Evolutionary conservation across 78 protist genomes (phyloP).

Genomic region (Dictyostelium brefeldianum): DNA sequence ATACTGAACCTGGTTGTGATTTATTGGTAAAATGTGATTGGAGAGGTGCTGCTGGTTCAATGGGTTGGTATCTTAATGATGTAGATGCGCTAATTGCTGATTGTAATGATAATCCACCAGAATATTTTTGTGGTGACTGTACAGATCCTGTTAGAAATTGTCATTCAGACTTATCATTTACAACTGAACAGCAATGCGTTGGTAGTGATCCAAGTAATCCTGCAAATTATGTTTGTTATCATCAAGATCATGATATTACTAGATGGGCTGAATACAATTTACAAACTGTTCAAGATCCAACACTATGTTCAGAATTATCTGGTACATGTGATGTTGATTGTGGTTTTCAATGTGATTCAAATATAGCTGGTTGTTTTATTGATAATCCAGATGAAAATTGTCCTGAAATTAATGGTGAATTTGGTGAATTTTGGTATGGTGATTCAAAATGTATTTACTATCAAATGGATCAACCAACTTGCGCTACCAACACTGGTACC

Average conservation of each 20-base stretch:
- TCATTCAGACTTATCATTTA: not conserved
- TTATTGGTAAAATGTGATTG: conserved; percentile 30
- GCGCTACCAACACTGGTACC: not conserved
- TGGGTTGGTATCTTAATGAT: not conserved
- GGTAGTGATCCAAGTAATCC: not conserved
- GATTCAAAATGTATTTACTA: not conserved
- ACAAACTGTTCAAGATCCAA: not conserved
- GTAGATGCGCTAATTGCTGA: not conserved
- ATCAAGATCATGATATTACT: not conserved
- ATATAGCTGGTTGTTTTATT: not conserved
- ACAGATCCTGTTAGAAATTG: conserved; percentile 22
- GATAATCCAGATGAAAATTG: not conserved
- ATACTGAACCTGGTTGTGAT: not conserved
- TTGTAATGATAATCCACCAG: not conserved
- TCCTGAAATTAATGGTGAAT: not conserved
- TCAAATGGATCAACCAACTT: not conserved
- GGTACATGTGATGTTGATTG: conserved; percentile 40
- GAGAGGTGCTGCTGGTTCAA: conserved; percentile 25
- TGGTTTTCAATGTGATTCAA: conserved; percentile 19
- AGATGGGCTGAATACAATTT: not conserved
- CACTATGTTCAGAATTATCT: not conserved
- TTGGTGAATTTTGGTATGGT: not conserved
- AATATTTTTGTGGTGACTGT: conserved; percentile 61
- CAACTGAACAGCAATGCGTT: not conserved
- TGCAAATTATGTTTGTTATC: conserved; percentile 18